Conservation (phyloP, 2,329 filamentous ascomycete genomes). For the Colletotrichum spaethianum region DNA sequence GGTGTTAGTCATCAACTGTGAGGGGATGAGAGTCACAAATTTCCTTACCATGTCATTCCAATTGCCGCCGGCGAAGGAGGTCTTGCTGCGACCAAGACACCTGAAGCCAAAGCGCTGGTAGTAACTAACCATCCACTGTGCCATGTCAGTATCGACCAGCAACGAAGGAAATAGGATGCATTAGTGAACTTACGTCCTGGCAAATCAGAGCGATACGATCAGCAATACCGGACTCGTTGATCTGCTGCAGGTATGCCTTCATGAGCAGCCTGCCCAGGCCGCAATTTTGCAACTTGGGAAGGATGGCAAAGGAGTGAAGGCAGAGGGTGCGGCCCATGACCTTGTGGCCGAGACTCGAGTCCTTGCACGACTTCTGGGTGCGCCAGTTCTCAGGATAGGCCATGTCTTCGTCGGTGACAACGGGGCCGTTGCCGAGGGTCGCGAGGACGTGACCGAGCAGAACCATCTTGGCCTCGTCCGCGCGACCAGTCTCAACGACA, state of each 20-base stretch:
- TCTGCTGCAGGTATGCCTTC: slow-evolving; percentile 82
- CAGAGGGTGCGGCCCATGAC: slow-evolving; percentile 82
- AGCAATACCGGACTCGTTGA: slow-evolving; percentile 78
- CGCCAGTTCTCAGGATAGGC: slow-evolving; percentile 78
- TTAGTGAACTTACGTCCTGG: slow-evolving; percentile 69
- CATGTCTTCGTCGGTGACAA: slow-evolving; percentile 85
- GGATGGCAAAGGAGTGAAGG: slow-evolving; percentile 86
- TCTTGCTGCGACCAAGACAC: slow-evolving; percentile 77
- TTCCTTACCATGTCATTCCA: slow-evolving; percentile 84
- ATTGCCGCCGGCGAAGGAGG: slow-evolving; percentile 81
- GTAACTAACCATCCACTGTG: slow-evolving; percentile 76
- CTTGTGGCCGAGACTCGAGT: slow-evolving; percentile 73
- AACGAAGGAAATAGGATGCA: background rate
- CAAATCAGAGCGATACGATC: slow-evolving; percentile 84
- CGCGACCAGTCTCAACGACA: slow-evolving; percentile 72
- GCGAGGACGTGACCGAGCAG: slow-evolving; percentile 85
- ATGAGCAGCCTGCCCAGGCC: slow-evolving; percentile 82
- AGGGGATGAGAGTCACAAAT: slow-evolving; percentile 39
- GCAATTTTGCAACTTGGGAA: slow-evolving; percentile 80
- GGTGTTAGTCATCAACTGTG: slow-evolving; percentile 13
- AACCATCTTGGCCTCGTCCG: slow-evolving; percentile 69
- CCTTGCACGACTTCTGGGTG: slow-evolving; percentile 54
- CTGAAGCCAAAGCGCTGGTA: slow-evolving; percentile 84
- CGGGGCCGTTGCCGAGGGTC: slow-evolving; percentile 74
- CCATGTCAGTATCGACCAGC: slow-evolving; percentile 7